A percentile compares a stretch with the other conserved stretches of the same genome.
These are phyloP conservation scores for Epichloe hybrida DNA, from an alignment of 2,329 filamentous ascomycete species.

Conservation along the genomic window DNA sequence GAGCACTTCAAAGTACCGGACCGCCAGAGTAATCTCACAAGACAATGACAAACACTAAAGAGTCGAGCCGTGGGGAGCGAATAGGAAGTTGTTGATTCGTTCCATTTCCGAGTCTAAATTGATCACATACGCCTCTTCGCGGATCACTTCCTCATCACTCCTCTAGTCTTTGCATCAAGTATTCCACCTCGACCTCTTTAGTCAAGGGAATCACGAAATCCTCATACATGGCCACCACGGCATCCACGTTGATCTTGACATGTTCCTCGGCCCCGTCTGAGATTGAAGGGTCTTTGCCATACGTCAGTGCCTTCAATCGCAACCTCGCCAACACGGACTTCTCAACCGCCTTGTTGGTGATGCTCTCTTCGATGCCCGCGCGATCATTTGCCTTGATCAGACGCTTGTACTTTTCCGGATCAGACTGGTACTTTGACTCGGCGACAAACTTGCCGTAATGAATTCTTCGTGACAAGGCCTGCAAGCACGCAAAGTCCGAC, in stretches of 20 bases:
- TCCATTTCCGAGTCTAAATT: too few relatives aligned
- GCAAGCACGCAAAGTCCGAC: slow-evolving; percentile 78
- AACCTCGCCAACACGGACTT: slow-evolving; percentile 80
- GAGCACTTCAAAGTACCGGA: slow-evolving; percentile 49
- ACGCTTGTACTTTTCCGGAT: slow-evolving; percentile 65
- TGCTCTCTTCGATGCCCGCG: slow-evolving; percentile 72
- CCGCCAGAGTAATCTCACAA: too few relatives aligned
- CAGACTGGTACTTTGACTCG: slow-evolving; percentile 82
- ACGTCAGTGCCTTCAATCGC: slow-evolving; percentile 79
- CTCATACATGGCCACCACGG: slow-evolving; percentile 80
- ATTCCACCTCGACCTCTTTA: slow-evolving; percentile 97
- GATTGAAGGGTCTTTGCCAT: slow-evolving; percentile 75
- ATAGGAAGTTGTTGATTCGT: too few relatives aligned
- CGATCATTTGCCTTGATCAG: slow-evolving; percentile 74
- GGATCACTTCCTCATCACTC: slow-evolving; percentile 6
- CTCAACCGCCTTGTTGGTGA: slow-evolving; percentile 83
- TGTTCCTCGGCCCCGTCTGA: slow-evolving; percentile 37
- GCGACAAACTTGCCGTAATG: slow-evolving; percentile 99
- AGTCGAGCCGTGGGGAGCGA: too few relatives aligned
- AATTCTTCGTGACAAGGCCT: slow-evolving; percentile 79
- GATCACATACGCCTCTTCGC: neutral
- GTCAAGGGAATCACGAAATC: slow-evolving; percentile 91
- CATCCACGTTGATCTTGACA: slow-evolving; percentile 82
- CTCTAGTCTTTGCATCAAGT: slow-evolving; percentile 82
- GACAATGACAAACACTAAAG: too few relatives aligned